Base-by-base conservation (phyloP, 306 rosid genomes). In the Castanopsis chinensis region DNA sequence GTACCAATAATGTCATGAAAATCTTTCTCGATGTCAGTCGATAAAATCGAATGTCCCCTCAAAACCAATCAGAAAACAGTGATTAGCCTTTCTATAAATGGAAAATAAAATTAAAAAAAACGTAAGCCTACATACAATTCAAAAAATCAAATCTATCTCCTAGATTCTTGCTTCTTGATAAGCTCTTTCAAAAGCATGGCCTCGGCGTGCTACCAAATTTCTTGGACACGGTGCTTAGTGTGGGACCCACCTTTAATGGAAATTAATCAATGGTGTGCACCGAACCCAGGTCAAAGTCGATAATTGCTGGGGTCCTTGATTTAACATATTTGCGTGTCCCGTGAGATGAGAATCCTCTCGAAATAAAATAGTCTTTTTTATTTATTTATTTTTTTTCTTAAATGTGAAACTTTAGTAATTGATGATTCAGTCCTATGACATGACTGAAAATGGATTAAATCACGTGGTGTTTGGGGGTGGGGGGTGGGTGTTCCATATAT, bases 401-500 rank as follows among this genome's bases (percentile, higher is more conserved):
- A 69, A 30, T 43, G 69, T 27, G 69, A 9, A 55, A 33, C 65
- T 80, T 63, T 61, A 37, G 45, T 3, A 15, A 60, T 28, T 41
- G 71, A 12, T 63, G 18, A 27, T 56, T 78, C 30, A 21, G 45
- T 41, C 70, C 8, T 37, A 20, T 67, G 45, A 65, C 18, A 35
- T 57, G 33, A 71, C 13, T 28, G 64, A n/a, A 4, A 56, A 10
- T 61, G 79, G 76, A 67, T 67, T 67, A 68, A 74, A 57, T 3
- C 55, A 14, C 32, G 19, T 5, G n/a, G n/a, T n/a, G n/a, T n/a
- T n/a, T n/a, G n/a, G n/a, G n/a, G n/a, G 79, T 81, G 80, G 3
- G 45, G 45, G 77, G 80, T 81, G 80, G 3, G 45, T 11, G 77
- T 77, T 78, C 69, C 53, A 54, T 70, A 49, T 25, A 17, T 65